A percentile compares a stretch with the other conserved stretches of the same genome.
Evolutionary conservation across 352 stramenopile species (phyloP).

Genomic region (Thalassiosira ordinaria): DNA sequence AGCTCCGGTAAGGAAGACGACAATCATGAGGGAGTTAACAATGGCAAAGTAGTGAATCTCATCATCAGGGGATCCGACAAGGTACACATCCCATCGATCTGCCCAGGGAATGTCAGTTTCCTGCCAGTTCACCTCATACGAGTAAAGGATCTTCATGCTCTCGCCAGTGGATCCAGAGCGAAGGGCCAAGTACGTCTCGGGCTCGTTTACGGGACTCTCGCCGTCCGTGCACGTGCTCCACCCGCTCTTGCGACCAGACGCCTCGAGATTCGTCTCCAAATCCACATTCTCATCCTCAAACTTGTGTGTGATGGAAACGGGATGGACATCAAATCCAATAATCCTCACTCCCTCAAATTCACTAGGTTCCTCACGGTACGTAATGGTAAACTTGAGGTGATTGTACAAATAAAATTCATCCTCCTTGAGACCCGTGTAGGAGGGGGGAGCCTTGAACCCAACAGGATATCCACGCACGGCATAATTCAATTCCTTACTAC

Average conservation of each 20-base stretch:
- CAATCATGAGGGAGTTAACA: constrained; percentile 99
- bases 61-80: constrained; percentile 94
- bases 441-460: constrained; percentile 89
- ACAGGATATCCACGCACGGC: constrained; percentile 89
- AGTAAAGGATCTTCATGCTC: constrained; percentile 92
- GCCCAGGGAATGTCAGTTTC: constrained; percentile 94
- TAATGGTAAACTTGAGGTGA: constrained; percentile 95
- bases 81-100: constrained; percentile 99
- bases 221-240: constrained; percentile 21
- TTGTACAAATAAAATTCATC: constrained; percentile 97
- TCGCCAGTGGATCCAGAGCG: constrained; percentile 43
- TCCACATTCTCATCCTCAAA: constrained; percentile 61
- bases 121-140: constrained; percentile 98
- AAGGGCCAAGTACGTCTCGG: constrained; percentile 47
- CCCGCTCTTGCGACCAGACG: constrained; percentile 14
- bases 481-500: constrained; percentile 83
- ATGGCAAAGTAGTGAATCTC: constrained; percentile 99
- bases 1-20: constrained; percentile 98
- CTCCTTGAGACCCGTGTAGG: constrained; percentile 69
- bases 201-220: constrained; percentile 45
- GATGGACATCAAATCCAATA: constrained; percentile 96
- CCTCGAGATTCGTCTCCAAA: constrained; percentile 40
- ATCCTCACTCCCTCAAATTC: constrained; percentile 86
- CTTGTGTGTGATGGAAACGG: constrained; percentile 93
- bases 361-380: constrained; percentile 86